phyloP scores from a whole-genome alignment of 768 basidiomycete genomes.

The Lactarius hatsudake region DNA sequence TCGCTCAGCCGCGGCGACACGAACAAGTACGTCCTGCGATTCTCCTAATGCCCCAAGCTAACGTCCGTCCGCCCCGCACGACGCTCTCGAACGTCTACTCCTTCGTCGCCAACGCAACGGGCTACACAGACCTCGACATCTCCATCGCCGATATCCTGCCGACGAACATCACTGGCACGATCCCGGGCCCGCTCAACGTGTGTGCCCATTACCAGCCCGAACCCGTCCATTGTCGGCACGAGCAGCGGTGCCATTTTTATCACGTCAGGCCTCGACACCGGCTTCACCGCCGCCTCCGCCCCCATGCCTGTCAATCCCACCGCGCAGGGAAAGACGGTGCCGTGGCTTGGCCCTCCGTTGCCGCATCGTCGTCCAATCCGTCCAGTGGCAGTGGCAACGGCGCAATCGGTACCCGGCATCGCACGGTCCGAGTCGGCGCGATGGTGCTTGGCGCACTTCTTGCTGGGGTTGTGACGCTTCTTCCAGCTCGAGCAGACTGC shows the following conservation, averaged over 20 bases:
- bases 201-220: constrained; percentile 20
- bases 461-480: background rate
- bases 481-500: background rate
- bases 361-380: too few species aligned
- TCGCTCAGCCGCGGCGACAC: too few species aligned
- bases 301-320: too few species aligned
- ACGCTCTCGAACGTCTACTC: constrained; percentile 47
- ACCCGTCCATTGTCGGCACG: too few species aligned
- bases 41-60: too few species aligned
- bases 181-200: constrained; percentile 46
- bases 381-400: too few species aligned
- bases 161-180: constrained; percentile 43
- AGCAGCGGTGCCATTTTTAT: constrained; percentile 26
- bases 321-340: too few species aligned
- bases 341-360: too few species aligned
- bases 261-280: constrained; percentile 34
- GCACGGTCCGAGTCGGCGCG: background rate
- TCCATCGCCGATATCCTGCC: constrained; percentile 32
- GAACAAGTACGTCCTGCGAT: too few species aligned
- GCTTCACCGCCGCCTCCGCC: constrained; percentile 31
- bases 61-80: too few species aligned
- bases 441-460: background rate
- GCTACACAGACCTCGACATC: constrained; percentile 42
- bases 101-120: constrained; percentile 46
- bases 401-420: background rate